Evolutionary conservation across 768 basidiomycete genomes (phyloP), one percentile per base, ranked within the genome.

Genomic region (Arthromyces matolae): DNA sequence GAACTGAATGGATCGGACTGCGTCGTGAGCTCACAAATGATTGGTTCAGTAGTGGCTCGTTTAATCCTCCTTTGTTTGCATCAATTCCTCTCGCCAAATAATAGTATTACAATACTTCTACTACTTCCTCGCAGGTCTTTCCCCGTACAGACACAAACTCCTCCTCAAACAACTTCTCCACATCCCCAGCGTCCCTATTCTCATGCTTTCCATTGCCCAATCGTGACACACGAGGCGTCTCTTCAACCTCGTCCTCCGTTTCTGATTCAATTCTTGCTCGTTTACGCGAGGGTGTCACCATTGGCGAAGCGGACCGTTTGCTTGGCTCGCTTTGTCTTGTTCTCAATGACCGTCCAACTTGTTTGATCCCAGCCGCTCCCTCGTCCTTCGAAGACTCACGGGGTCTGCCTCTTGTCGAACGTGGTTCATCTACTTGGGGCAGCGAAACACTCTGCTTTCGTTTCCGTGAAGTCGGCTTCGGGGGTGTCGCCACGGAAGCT

Each of bases 111-210:
- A n/a, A n/a, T n/a, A n/a, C n/a, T n/a, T n/a, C 70, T 16, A 68
- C 70, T 37, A 70, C 72, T 53, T 77, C 73, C 43, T 75, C 77
- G 32, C 68, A 69, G n/a, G n/a, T n/a, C n/a, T n/a, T n/a, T n/a
- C n/a, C n/a, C n/a, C n/a, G n/a, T n/a, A 40, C 13, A 19, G 47
- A 22, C 5, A 36, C 43, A 6, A 27, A 33, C 19, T 55, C 49
- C 12, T 54, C 48, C 23, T 37, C 42, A 14, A 53, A 49, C 19
- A 49, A 12, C 16, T 42, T 35, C 33, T 42, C 45, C 46, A 45
- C 13, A 19, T 46, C 35, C 18, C 24, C 25, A 3, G 34, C 36
- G 36, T 48, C 43, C 31, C 49, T 49, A 34, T 50, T 53, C 32
- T 36, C 18, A 27, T 47, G 45, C 27, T 45, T 45, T 14, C 53